A percentile compares a stretch with the other conserved stretches of the same genome.
These are phyloP conservation scores for Anthostomella pinea DNA, from an alignment of 2,329 filamentous ascomycete species.

Conservation along the genomic window DNA sequence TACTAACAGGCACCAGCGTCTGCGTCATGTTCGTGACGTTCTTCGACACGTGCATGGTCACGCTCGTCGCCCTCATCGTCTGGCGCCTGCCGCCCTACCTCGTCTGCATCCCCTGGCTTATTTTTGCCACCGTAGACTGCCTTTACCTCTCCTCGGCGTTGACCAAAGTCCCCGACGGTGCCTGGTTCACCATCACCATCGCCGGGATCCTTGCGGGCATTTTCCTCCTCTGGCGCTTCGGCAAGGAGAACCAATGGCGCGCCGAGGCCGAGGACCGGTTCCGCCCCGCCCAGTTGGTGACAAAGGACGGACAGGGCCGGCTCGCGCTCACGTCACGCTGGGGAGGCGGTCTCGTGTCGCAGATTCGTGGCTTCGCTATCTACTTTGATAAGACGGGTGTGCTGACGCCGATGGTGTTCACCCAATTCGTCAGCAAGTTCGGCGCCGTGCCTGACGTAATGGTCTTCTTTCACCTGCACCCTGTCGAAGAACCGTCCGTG, in stretches of 20 bases:
- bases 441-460: conserved; percentile 63
- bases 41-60: conserved; percentile 72
- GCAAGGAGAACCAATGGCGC: conserved; percentile 74
- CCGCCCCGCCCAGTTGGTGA: conserved; percentile 40
- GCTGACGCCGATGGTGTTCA: conserved; percentile 63
- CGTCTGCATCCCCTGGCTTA: conserved; percentile 60
- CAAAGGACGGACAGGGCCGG: conserved; percentile 21
- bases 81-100: conserved; percentile 62
- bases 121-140: conserved; percentile 65
- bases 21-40: conserved; percentile 81
- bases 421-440: conserved; percentile 71
- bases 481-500: conserved; percentile 57
- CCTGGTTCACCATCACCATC: conserved; percentile 73
- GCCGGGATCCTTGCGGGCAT: conserved; percentile 59
- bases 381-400: conserved; percentile 77
- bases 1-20: conserved; percentile 36
- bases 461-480: conserved; percentile 73
- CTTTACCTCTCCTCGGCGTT: conserved; percentile 68
- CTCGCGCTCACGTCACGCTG: conserved; percentile 36
- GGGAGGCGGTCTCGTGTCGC: conserved; percentile 42
- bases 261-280: conserved; percentile 64
- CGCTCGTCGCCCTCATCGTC: conserved; percentile 67
- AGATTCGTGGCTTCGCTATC: conserved; percentile 60
- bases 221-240: conserved; percentile 75
- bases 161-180: conserved; percentile 70